These are phyloP conservation scores for Cordyceps javanica DNA, from an alignment of 2,329 filamentous ascomycete species.

Conservation along the genomic window DNA sequence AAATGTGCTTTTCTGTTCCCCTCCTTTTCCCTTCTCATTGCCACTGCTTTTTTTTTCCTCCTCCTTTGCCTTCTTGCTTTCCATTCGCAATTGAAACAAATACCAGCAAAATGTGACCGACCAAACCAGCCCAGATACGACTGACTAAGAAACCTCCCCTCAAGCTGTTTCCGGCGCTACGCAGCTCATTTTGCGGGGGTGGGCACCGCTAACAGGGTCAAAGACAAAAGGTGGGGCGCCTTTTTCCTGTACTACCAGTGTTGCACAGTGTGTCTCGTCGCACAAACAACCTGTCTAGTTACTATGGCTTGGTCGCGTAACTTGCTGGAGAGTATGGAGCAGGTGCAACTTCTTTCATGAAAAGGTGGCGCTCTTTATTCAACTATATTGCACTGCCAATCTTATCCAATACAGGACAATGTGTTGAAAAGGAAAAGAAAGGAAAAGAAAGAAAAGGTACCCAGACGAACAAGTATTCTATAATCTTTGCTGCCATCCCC, in stretches of 20 bases:
- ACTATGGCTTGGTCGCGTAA: too few relatives aligned
- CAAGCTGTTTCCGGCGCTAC: conserved; percentile 8
- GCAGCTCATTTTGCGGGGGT: conserved; percentile 13
- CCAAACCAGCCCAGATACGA: too few relatives aligned
- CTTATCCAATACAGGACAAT: neutral
- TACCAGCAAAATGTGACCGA: too few relatives aligned
- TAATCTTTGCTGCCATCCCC: too few relatives aligned
- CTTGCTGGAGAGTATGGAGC: too few relatives aligned
- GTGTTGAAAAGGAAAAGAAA: too few relatives aligned
- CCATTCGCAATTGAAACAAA: neutral
- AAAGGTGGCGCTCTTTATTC: neutral
- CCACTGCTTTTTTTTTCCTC: too few relatives aligned
- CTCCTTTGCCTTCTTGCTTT: neutral
- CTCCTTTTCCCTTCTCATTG: neutral
- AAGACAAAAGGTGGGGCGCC: neutral
- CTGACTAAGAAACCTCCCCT: too few relatives aligned
- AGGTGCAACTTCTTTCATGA: neutral
- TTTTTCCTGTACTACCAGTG: too few relatives aligned
- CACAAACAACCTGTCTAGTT: neutral
- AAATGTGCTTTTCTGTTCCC: too few relatives aligned
- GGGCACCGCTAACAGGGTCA: neutral
- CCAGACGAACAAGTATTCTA: too few relatives aligned
- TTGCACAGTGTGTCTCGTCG: neutral
- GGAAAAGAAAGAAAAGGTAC: too few relatives aligned
- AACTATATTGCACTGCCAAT: neutral